Conservation (phyloP, 495 filamentous ascomycete species). For the Penicillium robsamsonii region DNA sequence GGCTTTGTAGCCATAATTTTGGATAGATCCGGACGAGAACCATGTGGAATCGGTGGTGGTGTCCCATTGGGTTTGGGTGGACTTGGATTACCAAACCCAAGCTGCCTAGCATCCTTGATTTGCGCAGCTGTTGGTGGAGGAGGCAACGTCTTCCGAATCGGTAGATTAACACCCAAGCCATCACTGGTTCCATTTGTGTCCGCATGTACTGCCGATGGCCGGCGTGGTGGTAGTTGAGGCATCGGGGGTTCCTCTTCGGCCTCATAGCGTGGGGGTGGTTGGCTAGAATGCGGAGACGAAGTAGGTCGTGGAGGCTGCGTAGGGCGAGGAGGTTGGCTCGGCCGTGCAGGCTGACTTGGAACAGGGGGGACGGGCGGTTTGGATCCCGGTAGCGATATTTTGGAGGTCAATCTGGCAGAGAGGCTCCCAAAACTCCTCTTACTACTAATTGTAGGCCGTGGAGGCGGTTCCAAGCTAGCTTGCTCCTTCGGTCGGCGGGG, state of each 20-base stretch:
- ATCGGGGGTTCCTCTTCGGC: constrained; percentile 5
- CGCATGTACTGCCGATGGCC: constrained; percentile 23
- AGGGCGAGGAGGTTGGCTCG: constrained; percentile 16
- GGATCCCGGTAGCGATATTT: constrained; percentile 19
- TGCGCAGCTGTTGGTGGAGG: constrained; percentile 32
- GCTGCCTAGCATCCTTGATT: constrained; percentile 33
- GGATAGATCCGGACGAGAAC: constrained; percentile 58
- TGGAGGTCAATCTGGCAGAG: constrained; percentile 21
- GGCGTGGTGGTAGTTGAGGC: constrained; percentile 36
- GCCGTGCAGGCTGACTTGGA: constrained; percentile 8
- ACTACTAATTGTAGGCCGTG: constrained; percentile 27
- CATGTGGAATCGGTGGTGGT: constrained; percentile 56
- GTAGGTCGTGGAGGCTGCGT: constrained; percentile 16
- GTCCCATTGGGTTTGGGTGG: constrained; percentile 23
- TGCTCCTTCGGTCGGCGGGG: constrained; percentile 35
- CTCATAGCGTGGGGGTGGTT: constrained; percentile 9
- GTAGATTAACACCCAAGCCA: constrained; percentile 18
- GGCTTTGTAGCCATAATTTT: constrained; percentile 56
- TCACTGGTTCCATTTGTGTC: constrained; percentile 15
- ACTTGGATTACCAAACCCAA: constrained; percentile 42
- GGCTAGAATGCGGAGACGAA: not conserved
- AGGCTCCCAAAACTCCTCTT: constrained; percentile 20
- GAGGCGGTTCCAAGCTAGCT: constrained; percentile 16
- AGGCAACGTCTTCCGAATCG: constrained; percentile 34
- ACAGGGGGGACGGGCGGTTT: constrained; percentile 18